Percentiles rank a stretch among this genome's conserved stretches.
These are phyloP conservation scores for Petunia secreta DNA, from an alignment of 257 asterid genomes.

Conservation along the genomic window DNA sequence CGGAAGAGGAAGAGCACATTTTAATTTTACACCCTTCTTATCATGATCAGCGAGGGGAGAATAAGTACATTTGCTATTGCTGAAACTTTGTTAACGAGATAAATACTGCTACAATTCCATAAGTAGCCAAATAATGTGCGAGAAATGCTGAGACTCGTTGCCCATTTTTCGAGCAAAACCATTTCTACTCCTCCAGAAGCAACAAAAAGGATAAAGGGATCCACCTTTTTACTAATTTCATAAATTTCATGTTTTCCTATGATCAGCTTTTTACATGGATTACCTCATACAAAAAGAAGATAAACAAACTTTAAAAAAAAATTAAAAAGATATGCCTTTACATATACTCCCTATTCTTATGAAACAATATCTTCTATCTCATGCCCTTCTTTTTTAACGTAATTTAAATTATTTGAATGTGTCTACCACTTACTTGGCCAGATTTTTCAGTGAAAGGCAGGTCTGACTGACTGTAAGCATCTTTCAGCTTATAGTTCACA, in stretches of 20 bases:
- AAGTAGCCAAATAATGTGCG: neutral
- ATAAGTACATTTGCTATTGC: neutral
- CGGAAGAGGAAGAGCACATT: neutral
- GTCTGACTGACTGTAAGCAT: neutral
- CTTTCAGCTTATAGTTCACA: neutral
- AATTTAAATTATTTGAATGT: neutral
- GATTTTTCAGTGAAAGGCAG: neutral
- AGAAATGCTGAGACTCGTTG: constrained; percentile 2
- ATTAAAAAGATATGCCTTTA: neutral
- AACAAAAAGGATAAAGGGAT: constrained; percentile 8
- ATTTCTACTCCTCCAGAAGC: constrained; percentile 3
- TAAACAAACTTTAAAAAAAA: neutral
- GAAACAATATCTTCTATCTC: neutral
- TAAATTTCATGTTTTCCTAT: neutral
- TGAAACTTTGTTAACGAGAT: neutral
- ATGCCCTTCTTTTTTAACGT: neutral
- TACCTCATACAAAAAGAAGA: constrained; percentile 11
- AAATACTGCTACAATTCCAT: neutral
- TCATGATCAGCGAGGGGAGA: neutral
- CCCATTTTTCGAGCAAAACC: neutral
- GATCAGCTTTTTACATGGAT: neutral
- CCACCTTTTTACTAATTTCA: neutral
- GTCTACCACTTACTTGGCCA: neutral
- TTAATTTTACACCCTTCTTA: neutral
- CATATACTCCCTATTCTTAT: neutral